These are phyloP conservation scores for Ceratocystis smalleyi DNA, from an alignment of 2,329 filamentous ascomycete species.

Conservation along the genomic window DNA sequence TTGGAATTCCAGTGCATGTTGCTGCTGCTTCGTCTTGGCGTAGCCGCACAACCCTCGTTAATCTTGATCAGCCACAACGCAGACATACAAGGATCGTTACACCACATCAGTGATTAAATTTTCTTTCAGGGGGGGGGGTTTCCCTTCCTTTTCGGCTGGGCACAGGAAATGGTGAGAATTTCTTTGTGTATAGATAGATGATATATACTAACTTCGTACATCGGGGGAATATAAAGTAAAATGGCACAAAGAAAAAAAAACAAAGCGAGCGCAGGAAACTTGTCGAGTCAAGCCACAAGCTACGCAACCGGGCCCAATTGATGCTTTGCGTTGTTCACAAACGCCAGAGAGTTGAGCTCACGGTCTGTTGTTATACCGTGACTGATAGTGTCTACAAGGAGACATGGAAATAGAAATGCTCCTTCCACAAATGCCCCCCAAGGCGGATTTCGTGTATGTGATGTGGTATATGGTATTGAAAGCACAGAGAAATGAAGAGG, in stretches of 20 bases:
- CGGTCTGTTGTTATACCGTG: background rate
- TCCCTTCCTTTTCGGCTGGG: too few relatives aligned
- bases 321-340: too few relatives aligned
- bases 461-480: slow-evolving; percentile 2
- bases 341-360: too few relatives aligned
- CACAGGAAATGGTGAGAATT: background rate
- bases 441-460: background rate
- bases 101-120: too few relatives aligned
- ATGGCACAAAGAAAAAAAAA: background rate
- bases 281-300: too few relatives aligned
- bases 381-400: background rate
- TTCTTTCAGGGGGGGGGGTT: too few relatives aligned
- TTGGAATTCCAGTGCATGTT: background rate
- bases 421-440: background rate
- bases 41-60: too few relatives aligned
- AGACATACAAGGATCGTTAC: too few relatives aligned
- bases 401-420: background rate
- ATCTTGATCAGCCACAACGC: too few relatives aligned
- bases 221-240: background rate
- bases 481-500: slow-evolving; percentile 1
- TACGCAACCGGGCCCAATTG: too few relatives aligned
- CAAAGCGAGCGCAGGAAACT: background rate
- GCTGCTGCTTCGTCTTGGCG: background rate
- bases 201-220: too few relatives aligned
- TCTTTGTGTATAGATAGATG: background rate